Evolutionary conservation across 2,329 filamentous ascomycete genomes (phyloP).

Genomic region (Thermothelomyces thermophilus): DNA sequence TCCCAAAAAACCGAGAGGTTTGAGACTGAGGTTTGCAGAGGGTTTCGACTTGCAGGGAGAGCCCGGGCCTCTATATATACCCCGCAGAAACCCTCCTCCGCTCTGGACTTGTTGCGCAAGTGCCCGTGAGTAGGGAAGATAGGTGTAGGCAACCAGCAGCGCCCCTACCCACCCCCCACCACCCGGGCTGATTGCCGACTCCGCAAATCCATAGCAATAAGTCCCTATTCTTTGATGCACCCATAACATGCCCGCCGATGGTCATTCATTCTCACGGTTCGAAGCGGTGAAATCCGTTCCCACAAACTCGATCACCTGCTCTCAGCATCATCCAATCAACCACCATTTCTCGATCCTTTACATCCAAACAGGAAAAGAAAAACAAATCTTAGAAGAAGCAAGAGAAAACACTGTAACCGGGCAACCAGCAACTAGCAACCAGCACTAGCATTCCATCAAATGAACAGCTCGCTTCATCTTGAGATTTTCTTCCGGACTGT

Average conservation of each 20-base stretch:
- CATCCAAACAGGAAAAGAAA: too few species aligned
- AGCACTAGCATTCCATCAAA: background rate
- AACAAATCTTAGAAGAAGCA: too few species aligned
- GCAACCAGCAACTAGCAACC: background rate
- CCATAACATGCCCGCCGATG: background rate
- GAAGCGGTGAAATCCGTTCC: too few species aligned
- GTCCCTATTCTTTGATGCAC: background rate
- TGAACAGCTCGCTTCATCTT: background rate
- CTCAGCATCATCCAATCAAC: too few species aligned
- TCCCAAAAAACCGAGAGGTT: conserved; percentile 12
- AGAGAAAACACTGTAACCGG: conserved; percentile 16
- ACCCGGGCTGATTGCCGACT: background rate
- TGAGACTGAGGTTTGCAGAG: conserved; percentile 15
- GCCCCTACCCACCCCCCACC: too few species aligned
- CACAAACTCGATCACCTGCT: too few species aligned
- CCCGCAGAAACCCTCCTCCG: conserved; percentile 17
- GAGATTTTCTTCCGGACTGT: background rate
- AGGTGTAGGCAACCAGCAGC: conserved; percentile 17
- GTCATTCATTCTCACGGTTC: too few species aligned
- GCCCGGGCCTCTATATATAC: conserved; percentile 21
- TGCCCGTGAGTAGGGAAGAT: too few species aligned
- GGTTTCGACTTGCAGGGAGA: conserved; percentile 14
- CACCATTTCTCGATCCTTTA: too few species aligned
- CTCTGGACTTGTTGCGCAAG: too few species aligned
- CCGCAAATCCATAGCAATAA: conserved; percentile 1